Percentiles rank a stretch among this genome's conserved stretches.
Evolutionary conservation across 768 basidiomycete genomes (phyloP).

Genomic region (Daedaleopsis nitida): DNA sequence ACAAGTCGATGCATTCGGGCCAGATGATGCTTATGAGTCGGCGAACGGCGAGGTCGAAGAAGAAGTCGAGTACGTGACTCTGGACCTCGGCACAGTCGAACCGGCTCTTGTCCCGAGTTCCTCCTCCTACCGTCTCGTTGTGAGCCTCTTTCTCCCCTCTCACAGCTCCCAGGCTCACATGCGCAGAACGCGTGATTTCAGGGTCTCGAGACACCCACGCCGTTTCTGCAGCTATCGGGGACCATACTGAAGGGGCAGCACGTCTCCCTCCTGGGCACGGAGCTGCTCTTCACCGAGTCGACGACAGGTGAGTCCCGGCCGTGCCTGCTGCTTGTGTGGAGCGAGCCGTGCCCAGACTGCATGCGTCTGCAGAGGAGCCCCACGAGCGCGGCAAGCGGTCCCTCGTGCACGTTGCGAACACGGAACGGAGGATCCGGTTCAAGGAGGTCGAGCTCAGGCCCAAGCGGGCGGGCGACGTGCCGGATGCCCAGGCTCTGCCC

Average conservation of each 20-base stretch:
- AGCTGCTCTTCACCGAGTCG: conserved; percentile 72
- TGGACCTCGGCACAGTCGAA: conserved; percentile 73
- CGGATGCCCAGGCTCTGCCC: background rate
- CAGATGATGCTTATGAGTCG: conserved; percentile 66
- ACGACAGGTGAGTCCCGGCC: conserved; percentile 51
- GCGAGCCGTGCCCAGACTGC: conserved; percentile 18
- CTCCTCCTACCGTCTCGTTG: conserved; percentile 71
- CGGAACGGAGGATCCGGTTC: conserved; percentile 72
- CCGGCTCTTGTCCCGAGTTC: conserved; percentile 76
- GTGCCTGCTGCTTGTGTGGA: background rate
- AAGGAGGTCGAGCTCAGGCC: conserved; percentile 59
- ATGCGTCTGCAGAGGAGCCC: conserved; percentile 35
- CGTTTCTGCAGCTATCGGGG: conserved; percentile 76
- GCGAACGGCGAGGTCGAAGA: conserved; percentile 44
- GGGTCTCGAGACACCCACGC: conserved; percentile 79
- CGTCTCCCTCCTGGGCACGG: conserved; percentile 69
- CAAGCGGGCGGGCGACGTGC: conserved; percentile 4
- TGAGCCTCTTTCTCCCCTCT: conserved; percentile 37
- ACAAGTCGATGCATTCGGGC: conserved; percentile 67
- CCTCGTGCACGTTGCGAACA: conserved; percentile 58
- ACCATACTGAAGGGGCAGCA: conserved; percentile 73
- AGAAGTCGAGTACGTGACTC: conserved; percentile 66
- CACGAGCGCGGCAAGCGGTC: conserved; percentile 51
- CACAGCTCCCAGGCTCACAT: background rate
- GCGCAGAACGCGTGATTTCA: conserved; percentile 4